Conservation (phyloP, 345 rosid species). For the Gossypium turneri region DNA sequence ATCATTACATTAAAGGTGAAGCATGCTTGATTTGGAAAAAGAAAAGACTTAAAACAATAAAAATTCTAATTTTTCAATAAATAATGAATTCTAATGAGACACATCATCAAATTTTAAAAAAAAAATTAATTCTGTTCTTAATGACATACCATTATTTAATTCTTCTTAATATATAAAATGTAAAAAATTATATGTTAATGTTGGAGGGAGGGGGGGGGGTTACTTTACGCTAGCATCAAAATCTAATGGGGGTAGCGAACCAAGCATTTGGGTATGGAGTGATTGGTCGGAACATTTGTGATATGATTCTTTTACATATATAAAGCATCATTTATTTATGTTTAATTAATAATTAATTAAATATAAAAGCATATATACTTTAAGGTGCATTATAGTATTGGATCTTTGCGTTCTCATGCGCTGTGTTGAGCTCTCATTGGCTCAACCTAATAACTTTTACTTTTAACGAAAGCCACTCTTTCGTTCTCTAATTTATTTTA, state of each 20-base stretch:
- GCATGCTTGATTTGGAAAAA: conserved; percentile 2
- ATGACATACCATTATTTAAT: no score
- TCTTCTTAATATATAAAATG: no score
- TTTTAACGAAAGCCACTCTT: neutral
- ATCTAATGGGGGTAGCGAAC: conserved; percentile 16
- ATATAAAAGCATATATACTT: conserved; percentile 52
- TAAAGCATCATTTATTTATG: neutral
- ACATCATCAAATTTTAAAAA: no score
- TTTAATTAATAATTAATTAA: neutral
- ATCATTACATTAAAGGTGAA: neutral
- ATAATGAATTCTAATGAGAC: neutral
- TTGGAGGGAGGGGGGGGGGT: no score
- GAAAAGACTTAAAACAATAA: no score
- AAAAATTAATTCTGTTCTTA: no score
- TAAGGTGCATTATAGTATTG: conserved; percentile 30
- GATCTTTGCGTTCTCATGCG: conserved; percentile 26
- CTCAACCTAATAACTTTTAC: neutral
- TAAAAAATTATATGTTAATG: no score
- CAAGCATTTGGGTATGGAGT: conserved; percentile 16
- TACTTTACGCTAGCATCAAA: conserved; percentile 20
- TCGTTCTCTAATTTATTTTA: neutral
- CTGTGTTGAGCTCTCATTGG: conserved; percentile 27
- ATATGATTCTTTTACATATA: conserved; percentile 29
- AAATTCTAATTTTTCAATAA: no score
- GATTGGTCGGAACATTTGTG: conserved; percentile 28